Evolutionary conservation across 148 eudicot species (phyloP).

Genomic region (Rhododendron simsii): DNA sequence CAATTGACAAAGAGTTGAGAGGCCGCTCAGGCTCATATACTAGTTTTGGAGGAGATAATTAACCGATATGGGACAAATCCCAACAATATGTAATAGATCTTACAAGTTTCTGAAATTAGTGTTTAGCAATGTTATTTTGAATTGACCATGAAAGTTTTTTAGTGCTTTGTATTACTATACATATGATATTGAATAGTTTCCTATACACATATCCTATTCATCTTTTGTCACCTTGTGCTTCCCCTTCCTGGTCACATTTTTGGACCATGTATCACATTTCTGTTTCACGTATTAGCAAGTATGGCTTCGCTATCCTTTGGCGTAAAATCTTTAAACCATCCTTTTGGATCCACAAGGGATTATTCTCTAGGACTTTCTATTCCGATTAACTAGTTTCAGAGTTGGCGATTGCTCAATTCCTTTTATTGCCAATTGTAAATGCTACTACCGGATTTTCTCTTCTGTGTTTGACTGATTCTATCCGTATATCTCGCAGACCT

Average conservation of each 20-base stretch:
- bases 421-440: not conserved
- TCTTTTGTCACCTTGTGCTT: not conserved
- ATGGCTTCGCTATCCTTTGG: not conserved
- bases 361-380: not conserved
- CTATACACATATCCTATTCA: not conserved
- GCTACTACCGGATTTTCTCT: not conserved
- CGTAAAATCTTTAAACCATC: not conserved
- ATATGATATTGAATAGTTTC: too few species aligned
- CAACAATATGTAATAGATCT: not conserved
- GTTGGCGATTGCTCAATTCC: not conserved
- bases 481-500: slow-evolving; percentile 5
- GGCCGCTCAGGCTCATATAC: too few species aligned
- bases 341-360: not conserved
- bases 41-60: too few species aligned
- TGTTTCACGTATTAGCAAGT: not conserved
- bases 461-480: not conserved
- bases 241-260: not conserved
- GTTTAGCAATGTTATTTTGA: not conserved
- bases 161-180: not conserved
- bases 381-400: not conserved
- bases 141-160: not conserved
- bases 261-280: not conserved
- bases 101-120: not conserved
- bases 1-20: too few species aligned
- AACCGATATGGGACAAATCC: too few species aligned